Conservation (phyloP, 2,329 filamentous ascomycete species). For the Emmonsia crescens region DNA sequence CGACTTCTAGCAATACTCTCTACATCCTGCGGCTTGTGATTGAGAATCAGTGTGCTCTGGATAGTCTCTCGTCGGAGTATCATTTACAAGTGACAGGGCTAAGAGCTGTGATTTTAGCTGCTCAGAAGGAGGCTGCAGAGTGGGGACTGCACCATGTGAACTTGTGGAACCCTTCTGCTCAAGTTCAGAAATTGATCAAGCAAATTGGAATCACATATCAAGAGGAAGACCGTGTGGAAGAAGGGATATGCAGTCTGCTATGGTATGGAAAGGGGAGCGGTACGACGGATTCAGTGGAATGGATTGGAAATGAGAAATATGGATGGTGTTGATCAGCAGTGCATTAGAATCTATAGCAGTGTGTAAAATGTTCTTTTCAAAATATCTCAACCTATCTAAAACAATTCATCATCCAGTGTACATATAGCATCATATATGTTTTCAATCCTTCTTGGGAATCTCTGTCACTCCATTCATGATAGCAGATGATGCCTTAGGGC, state of each 20-base stretch:
- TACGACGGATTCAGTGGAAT: conserved; percentile 12
- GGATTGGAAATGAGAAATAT: conserved; percentile 26
- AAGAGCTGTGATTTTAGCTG: conserved; percentile 13
- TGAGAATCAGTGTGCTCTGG: conserved; percentile 5
- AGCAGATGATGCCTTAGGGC: not conserved
- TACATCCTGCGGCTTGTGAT: conserved; percentile 15
- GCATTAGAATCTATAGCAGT: not conserved
- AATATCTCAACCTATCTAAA: not conserved
- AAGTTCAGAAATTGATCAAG: conserved; percentile 7
- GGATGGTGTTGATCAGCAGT: conserved; percentile 18
- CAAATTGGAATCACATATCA: conserved; percentile 12
- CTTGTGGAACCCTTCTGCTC: conserved; percentile 15
- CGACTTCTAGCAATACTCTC: conserved; percentile 9
- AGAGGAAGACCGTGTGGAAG: conserved; percentile 12
- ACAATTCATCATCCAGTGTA: not conserved
- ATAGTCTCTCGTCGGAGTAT: not conserved
- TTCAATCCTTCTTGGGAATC: not conserved
- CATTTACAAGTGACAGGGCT: conserved; percentile 11
- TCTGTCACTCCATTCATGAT: not conserved
- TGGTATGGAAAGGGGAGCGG: conserved; percentile 15
- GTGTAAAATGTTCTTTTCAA: not conserved
- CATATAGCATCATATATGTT: not conserved
- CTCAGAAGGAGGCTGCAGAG: conserved; percentile 15
- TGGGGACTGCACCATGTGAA: conserved; percentile 16
- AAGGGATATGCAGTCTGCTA: conserved; percentile 12